Percentiles rank a stretch among this genome's conserved stretches.
These are phyloP conservation scores for Ramalina peruviana DNA, from an alignment of 495 filamentous ascomycete genomes.

Conservation along the genomic window DNA sequence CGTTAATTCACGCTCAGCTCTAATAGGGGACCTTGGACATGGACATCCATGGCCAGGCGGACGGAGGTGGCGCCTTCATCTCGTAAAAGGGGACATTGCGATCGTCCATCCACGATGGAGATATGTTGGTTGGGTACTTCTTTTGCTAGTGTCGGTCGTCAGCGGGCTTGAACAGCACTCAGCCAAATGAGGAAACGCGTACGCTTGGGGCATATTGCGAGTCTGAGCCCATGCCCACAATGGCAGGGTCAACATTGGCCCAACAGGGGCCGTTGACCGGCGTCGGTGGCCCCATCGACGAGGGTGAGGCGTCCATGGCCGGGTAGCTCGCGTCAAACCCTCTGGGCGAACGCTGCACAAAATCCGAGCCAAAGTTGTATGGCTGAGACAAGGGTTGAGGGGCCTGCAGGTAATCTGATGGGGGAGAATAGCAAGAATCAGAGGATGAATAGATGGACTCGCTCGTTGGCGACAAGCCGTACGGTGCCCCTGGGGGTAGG, in stretches of 20 bases:
- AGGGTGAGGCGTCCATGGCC: conserved; percentile 4
- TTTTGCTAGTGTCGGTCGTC: conserved; percentile 4
- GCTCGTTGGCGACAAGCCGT: conserved; percentile 9
- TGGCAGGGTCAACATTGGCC: conserved; percentile 5
- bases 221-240: conserved; percentile 3
- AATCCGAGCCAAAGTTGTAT: conserved; percentile 4
- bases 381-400: conserved; percentile 9
- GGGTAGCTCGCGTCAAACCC: conserved; percentile 6
- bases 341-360: conserved; percentile 6
- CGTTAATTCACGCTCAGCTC: too few species aligned
- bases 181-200: not conserved
- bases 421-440: conserved; percentile 16
- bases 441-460: conserved; percentile 18
- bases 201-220: conserved; percentile 4
- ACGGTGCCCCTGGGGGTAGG: conserved; percentile 10
- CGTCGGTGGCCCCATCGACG: conserved; percentile 5
- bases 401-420: conserved; percentile 13
- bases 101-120: conserved; percentile 7
- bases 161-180: not conserved
- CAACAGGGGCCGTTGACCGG: conserved; percentile 1
- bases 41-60: conserved; percentile 4
- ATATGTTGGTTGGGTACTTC: not conserved
- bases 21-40: not conserved
- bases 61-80: conserved; percentile 2
- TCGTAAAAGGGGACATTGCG: conserved; percentile 2